These are phyloP conservation scores for Colletotrichum tamarilloi DNA, from an alignment of 2,329 filamentous ascomycete species.

Conservation along the genomic window DNA sequence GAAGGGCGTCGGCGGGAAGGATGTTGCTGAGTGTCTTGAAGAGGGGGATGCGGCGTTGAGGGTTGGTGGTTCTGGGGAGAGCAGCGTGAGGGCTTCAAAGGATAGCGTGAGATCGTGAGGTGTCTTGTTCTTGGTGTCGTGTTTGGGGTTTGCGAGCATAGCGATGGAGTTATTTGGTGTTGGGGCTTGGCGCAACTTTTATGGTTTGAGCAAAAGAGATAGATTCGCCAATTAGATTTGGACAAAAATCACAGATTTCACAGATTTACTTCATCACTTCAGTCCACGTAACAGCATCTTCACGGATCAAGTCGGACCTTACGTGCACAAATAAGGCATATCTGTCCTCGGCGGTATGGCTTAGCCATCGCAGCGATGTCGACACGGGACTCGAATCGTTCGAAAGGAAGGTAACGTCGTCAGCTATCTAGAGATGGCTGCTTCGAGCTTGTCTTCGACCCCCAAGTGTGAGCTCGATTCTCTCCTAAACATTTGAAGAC, in stretches of 20 bases:
- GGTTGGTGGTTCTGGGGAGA: constrained; percentile 34
- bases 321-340: no score
- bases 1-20: constrained; percentile 63
- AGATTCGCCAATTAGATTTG: neutral
- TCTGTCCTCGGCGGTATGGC: no score
- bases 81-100: constrained; percentile 27
- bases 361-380: neutral
- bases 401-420: no score
- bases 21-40: constrained; percentile 64
- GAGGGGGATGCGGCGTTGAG: constrained; percentile 64
- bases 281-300: neutral
- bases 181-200: neutral
- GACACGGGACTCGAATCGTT: neutral
- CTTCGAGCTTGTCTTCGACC: neutral
- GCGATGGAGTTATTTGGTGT: constrained; percentile 27
- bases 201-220: neutral
- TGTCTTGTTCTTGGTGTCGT: neutral
- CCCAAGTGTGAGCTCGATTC: neutral
- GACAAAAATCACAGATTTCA: neutral
- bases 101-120: constrained; percentile 34
- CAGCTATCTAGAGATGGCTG: neutral
- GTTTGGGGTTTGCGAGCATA: neutral
- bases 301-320: neutral
- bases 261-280: neutral
- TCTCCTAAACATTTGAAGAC: neutral